These are phyloP conservation scores for Caryocar brasiliense DNA, from an alignment of 441 rosid genomes.

Conservation along the genomic window DNA sequence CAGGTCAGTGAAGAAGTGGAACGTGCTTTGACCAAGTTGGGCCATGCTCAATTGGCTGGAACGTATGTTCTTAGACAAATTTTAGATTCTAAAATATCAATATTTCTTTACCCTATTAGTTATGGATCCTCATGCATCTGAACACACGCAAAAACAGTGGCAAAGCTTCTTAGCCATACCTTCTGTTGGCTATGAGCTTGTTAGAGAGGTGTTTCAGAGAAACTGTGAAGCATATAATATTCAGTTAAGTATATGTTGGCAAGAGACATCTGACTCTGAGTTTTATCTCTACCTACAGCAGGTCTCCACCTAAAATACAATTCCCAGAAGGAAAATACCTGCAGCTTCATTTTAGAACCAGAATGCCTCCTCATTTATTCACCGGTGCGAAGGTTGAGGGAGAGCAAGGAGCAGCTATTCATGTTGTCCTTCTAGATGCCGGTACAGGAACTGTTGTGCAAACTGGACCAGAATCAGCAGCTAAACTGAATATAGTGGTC, in stretches of 20 bases:
- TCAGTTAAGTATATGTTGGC: not conserved
- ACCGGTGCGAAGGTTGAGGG: constrained; percentile 98
- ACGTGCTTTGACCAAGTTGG: constrained; percentile 78
- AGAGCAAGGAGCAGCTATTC: constrained; percentile 85
- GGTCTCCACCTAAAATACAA: constrained; percentile 55
- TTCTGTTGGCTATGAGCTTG: not conserved
- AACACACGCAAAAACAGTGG: no score
- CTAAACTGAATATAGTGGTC: constrained; percentile 70
- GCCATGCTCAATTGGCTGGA: constrained; percentile 45
- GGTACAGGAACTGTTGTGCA: constrained; percentile 54
- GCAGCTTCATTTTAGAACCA: constrained; percentile 72
- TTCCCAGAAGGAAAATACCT: constrained; percentile 64
- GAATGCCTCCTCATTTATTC: constrained; percentile 92
- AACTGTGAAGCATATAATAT: not conserved
- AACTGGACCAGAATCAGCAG: constrained; percentile 64
- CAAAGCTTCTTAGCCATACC: no score
- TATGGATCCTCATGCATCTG: no score
- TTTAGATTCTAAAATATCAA: constrained; percentile 2
- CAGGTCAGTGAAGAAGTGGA: constrained; percentile 99
- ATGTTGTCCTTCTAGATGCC: constrained; percentile 63
- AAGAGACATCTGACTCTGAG: not conserved
- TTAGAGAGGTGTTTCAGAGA: no score
- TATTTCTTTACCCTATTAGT: not conserved
- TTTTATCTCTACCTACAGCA: constrained; percentile 9
- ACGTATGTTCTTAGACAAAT: constrained; percentile 33